Base-by-base conservation (phyloP, 805 yeast species). In the Suhomyces prunicola region DNA sequence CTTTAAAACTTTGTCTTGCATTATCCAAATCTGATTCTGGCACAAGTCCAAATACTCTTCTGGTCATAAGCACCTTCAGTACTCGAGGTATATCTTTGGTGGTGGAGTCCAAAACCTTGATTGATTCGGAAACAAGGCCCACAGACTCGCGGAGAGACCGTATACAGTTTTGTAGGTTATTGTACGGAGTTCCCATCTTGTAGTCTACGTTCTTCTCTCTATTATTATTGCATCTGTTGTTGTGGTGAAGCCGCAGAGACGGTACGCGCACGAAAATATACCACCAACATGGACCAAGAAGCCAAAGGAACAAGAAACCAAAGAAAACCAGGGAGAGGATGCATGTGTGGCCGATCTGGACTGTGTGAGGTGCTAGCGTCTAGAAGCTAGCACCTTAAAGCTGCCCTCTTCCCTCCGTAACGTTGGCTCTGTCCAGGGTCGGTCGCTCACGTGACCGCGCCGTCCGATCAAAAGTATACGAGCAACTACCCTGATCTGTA, bases 21-120 rank as follows among this genome's bases (percentile, higher is more conserved):
- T 65, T 70, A 7, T 62, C 66, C 24, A 81, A 61, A 50, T 80
- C 83, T 51, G 67, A 64, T 55, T 80, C 83, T 0, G 85, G 82
- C 0, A 81, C 74, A 10, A 81, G 63, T 5, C 81, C 82, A 64
- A 80, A 82, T 22, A 80, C 79, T 35, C 77, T 70, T 42, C 69
- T 67, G 6, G 82, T 78, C 17, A 67, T 59, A n/a, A 82, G 66
- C 6, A 80, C 73, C 22, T 62, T 64, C 39, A 66, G 68, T 36
- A 79, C 62, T 6, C 81, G 57, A 1, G 72, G 60, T 15, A 74
- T 70, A 54, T 81, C 82, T 9, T 66, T 64, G 3, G 77, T 70
- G 3, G 73, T 63, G 3, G 67, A 58, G 50, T 67, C 76, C 5
- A 79, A 60, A 5, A 68, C 57, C 13, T 59, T 52, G 50, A 74